A percentile compares a stretch with the other conserved stretches of the same genome.
phyloP scores from a whole-genome alignment of 768 basidiomycete genomes.

The Xerocomellus chrysenteron region DNA sequence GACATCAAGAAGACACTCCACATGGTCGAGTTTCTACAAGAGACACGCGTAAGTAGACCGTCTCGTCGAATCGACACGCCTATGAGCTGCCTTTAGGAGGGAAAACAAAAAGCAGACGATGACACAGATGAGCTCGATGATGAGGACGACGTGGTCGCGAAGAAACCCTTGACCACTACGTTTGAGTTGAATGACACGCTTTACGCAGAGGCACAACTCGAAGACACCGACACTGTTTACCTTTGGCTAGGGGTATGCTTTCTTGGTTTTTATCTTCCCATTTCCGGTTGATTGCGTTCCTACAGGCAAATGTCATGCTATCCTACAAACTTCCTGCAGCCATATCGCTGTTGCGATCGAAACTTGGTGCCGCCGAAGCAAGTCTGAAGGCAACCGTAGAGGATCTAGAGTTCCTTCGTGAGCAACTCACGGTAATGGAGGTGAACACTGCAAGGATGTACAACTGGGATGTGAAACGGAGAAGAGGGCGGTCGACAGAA shows the following conservation, averaged over 20 bases:
- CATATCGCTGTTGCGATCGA: conserved; percentile 66
- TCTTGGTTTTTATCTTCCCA: neutral
- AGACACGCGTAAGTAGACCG: conserved; percentile 55
- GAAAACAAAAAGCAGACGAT: conserved; percentile 44
- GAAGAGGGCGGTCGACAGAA: conserved; percentile 54
- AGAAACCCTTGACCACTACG: conserved; percentile 70
- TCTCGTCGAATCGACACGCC: neutral
- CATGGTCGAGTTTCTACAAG: conserved; percentile 83
- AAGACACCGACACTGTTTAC: conserved; percentile 85
- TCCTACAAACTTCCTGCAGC: conserved; percentile 87
- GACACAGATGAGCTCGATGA: conserved; percentile 50
- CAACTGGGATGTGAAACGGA: conserved; percentile 91
- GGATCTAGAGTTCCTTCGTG: conserved; percentile 89
- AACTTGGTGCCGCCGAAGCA: conserved; percentile 69
- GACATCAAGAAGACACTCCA: conserved; percentile 90
- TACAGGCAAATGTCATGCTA: conserved; percentile 95
- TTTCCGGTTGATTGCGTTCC: neutral
- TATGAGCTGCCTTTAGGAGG: conserved; percentile 45
- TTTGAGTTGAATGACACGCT: conserved; percentile 97
- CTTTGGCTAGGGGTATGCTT: conserved; percentile 91
- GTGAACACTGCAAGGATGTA: conserved; percentile 93
- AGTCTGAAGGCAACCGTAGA: conserved; percentile 70
- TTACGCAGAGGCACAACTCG: conserved; percentile 86
- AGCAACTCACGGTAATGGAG: conserved; percentile 97
- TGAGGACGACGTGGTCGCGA: conserved; percentile 41